These are phyloP conservation scores for Paramecium caudatum DNA, from an alignment of 73 alveolate genomes.

Conservation along the genomic window DNA sequence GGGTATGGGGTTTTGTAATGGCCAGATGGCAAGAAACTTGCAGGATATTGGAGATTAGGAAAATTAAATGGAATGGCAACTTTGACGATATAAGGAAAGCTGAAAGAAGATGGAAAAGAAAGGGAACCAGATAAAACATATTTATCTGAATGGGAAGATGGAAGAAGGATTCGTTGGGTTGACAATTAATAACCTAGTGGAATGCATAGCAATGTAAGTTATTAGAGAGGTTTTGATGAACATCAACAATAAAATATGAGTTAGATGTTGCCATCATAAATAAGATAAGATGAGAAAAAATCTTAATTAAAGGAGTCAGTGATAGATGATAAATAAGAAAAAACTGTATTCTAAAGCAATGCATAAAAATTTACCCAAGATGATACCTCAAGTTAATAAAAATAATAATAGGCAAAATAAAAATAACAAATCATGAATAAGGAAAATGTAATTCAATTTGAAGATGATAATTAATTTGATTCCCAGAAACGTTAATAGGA, in stretches of 20 bases:
- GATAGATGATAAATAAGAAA: background rate
- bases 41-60: slow-evolving; percentile 71
- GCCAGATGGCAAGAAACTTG: slow-evolving; percentile 78
- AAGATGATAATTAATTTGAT: too few species aligned
- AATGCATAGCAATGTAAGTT: slow-evolving; percentile 39
- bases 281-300: background rate
- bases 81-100: slow-evolving; percentile 33
- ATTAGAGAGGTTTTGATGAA: background rate
- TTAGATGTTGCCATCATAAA: background rate
- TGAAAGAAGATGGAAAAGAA: background rate
- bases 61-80: slow-evolving; percentile 74
- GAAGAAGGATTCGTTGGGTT: slow-evolving; percentile 82
- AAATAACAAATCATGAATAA: too few species aligned
- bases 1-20: slow-evolving; percentile 78
- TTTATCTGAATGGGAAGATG: slow-evolving; percentile 81
- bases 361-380: too few species aligned
- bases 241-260: background rate
- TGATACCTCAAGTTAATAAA: too few species aligned
- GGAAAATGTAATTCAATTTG: too few species aligned
- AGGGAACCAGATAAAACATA: background rate
- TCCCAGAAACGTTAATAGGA: too few species aligned
- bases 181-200: slow-evolving; percentile 57
- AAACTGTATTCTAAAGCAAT: too few species aligned
- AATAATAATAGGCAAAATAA: too few species aligned
- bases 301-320: too few species aligned